A percentile compares a stretch with the other conserved stretches of the same genome.
phyloP scores from a whole-genome alignment of 2,329 filamentous ascomycete species.

The Fusarium pseudoanthophilum region DNA sequence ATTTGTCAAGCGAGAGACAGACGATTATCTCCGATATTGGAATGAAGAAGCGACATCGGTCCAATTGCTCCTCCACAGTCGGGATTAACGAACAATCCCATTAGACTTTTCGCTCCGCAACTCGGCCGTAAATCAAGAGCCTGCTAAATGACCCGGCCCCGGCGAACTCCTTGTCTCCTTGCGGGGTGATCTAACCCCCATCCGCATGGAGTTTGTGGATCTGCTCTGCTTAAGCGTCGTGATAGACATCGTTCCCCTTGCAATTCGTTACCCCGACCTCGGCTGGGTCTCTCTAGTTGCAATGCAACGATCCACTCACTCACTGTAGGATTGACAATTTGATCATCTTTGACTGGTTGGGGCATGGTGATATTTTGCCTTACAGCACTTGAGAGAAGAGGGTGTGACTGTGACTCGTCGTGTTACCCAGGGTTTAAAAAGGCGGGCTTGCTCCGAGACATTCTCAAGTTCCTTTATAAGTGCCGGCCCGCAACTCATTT shows the following conservation, averaged over 20 bases:
- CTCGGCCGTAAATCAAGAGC: slow-evolving; percentile 28
- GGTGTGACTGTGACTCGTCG: slow-evolving; percentile 26
- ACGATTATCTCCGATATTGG: slow-evolving; percentile 18
- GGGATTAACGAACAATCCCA: slow-evolving; percentile 9
- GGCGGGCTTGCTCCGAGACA: slow-evolving; percentile 30
- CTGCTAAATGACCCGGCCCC: background rate
- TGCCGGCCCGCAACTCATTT: slow-evolving; percentile 9
- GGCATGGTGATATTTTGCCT: background rate
- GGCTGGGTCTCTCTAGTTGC: slow-evolving; percentile 14
- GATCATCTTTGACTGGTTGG: slow-evolving; percentile 14
- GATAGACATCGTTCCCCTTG: slow-evolving; percentile 12
- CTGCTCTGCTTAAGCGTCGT: slow-evolving; percentile 6
- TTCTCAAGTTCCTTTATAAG: slow-evolving; percentile 24
- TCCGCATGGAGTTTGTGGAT: slow-evolving; percentile 7
- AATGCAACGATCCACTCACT: slow-evolving; percentile 16
- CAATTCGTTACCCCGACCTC: slow-evolving; percentile 30
- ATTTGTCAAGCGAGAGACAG: slow-evolving; percentile 6
- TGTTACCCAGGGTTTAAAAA: slow-evolving; percentile 5
- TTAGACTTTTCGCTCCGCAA: slow-evolving; percentile 16
- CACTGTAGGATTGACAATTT: slow-evolving; percentile 9
- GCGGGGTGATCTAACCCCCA: slow-evolving; percentile 29
- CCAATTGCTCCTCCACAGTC: background rate
- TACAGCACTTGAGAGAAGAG: background rate
- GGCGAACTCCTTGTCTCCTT: slow-evolving; percentile 23
- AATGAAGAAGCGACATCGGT: slow-evolving; percentile 34